Base-by-base conservation (phyloP, 257 asterid species). In the Fraxinus quadrangulata region DNA sequence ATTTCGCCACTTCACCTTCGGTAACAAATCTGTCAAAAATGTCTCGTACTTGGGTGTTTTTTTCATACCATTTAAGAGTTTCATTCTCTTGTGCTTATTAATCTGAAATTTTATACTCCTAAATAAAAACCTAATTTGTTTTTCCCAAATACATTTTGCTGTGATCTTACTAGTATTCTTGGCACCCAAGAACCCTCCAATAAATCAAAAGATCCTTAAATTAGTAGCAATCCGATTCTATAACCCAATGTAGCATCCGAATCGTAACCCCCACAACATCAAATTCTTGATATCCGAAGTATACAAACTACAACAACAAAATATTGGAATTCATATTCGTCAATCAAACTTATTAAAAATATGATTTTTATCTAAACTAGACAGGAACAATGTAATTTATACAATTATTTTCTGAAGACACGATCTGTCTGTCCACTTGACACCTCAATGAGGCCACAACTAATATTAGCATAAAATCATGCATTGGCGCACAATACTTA, bases 31-130 rank as follows among this genome's bases (percentile, higher is more conserved):
- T 31, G 3, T 31, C 34, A 31, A 31, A 31, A 31, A 31, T 31
- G 34, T 31, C 34, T 31, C 4, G 34, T 31, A 31, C 34, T 31
- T 31, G 34, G 34, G 34, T 3, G 0, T 31, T 31, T 31, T 31
- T 31, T 3, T 97, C 96, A 94, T 92, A 33, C 79, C 81, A 70
- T 74, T 28, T 36, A 78, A 77, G 63, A 80, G 70, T 65, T 81
- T 86, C 80, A 86, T 84, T 61, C 89, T 82, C 90, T 85, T 83
- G 82, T 75, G 81, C 28, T 80, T 84, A 70, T 85, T 85, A 73
- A 86, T 86, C 87, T 88, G 93, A 83, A 84, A 81, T 86, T 77
- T 84, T 65, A 83, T 56, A 42, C 68, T 83, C 79, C 82, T 77
- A 31, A 83, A 78, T 85, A 80, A 67, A 84, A 67, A 70, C 73